Base-by-base conservation (phyloP, 2,329 filamentous ascomycete species). In the Pseudogymnoascus sp. region DNA sequence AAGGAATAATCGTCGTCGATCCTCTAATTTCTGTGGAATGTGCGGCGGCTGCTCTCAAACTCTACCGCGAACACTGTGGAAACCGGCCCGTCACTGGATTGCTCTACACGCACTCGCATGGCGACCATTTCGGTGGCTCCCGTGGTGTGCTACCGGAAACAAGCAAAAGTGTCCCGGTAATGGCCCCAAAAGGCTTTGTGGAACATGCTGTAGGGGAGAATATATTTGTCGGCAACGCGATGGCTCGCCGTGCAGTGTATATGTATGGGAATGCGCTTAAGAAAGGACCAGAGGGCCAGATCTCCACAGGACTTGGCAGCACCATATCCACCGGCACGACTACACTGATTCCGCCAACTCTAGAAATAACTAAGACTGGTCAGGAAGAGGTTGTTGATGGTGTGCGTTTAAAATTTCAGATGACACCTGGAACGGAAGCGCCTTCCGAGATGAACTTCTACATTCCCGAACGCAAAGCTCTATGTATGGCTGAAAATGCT, bases 81-180 rank as follows among this genome's bases (percentile, higher is more conserved):
- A 55, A 63, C 7, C 63, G 65, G 15, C 57, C 61, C 0, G 65
- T 75, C 15, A 70, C 63, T 0, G 74, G 67, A 2, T 61, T 76
- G 45, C 69, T 76, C n/a, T 76, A 75, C 63, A 71, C 74, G 5
- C 74, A 77, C 60, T 74, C 68, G 2, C 74, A 76, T 62, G 69
- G 56, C 10, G 74, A 75, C 59, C 74, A 76, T 61, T 75, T 69
- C 28, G 66, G 70, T 13, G 74, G 73, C 30, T 68, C 65, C 1
- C 59, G 60, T 33, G 70, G 65, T 15, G 61, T 68, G 30, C 26
- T 67, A 19, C 58, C 61, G 15, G 39, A 62, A 45, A 63, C 18
- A 23, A 63, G n/a, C 18, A 66, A 59, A 15, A 10, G 30, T 5
- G 30, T 23, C 12, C n/a, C 62, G 1, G 23, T 59, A 4, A 38